Evolutionary conservation across 1,139 yeast genomes (phyloP).

Genomic region (Blastobotrys buckinghamii): DNA sequence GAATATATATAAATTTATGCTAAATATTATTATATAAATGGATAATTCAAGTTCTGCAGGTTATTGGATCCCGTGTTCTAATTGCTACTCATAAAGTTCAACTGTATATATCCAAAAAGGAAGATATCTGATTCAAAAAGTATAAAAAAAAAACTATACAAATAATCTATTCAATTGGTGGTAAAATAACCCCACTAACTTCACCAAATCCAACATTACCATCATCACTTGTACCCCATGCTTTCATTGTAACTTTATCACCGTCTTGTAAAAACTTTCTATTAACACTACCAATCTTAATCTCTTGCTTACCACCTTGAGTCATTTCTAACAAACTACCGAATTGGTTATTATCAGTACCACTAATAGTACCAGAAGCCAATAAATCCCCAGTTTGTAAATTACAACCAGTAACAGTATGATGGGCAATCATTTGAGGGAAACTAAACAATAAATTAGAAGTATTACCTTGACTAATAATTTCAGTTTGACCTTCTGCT

Average conservation of each 20-base stretch:
- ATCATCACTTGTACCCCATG: not conserved
- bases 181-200: slow-evolving; percentile 16
- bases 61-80: no score
- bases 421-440: slow-evolving; percentile 28
- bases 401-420: slow-evolving; percentile 27
- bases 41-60: no score
- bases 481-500: slow-evolving; percentile 13
- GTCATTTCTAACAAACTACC: slow-evolving; percentile 26
- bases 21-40: no score
- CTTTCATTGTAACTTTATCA: slow-evolving; percentile 22
- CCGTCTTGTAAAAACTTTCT: slow-evolving; percentile 23
- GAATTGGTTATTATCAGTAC: slow-evolving; percentile 13
- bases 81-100: no score
- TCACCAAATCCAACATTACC: slow-evolving; percentile 25
- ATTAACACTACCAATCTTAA: slow-evolving; percentile 15
- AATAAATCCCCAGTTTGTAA: slow-evolving; percentile 25
- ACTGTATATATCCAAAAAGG: no score
- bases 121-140: no score
- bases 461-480: slow-evolving; percentile 16
- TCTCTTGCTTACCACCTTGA: slow-evolving; percentile 18
- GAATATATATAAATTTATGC: no score
- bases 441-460: slow-evolving; percentile 24
- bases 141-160: no score
- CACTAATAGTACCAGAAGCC: slow-evolving; percentile 29
- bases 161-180: not conserved